Percentiles rank a stretch among this genome's conserved stretches.
Evolutionary conservation across 192 early-diverging fungal genomes (phyloP).

Genomic region (Linnemannia exigua): DNA sequence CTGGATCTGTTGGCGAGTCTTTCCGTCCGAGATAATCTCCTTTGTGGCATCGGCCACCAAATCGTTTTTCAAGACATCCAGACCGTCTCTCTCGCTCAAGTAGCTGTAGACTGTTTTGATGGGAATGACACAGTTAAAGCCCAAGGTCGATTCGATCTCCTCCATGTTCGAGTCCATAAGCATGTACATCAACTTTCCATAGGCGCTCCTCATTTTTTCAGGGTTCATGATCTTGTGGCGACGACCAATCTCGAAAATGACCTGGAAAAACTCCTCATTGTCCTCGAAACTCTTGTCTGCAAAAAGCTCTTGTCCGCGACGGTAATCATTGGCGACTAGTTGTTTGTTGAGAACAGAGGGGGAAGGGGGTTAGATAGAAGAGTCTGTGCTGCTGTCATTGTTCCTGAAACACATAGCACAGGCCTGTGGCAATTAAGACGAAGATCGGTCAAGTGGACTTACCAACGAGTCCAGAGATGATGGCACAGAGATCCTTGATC

Average conservation of each 20-base stretch:
- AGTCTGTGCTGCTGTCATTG: not conserved
- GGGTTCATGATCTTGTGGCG: slow-evolving; percentile 95
- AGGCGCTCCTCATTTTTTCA: slow-evolving; percentile 96
- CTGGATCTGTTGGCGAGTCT: slow-evolving; percentile 77
- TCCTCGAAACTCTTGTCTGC: slow-evolving; percentile 74
- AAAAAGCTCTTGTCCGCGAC: slow-evolving; percentile 84
- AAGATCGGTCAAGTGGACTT: not conserved
- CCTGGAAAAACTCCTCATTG: slow-evolving; percentile 85
- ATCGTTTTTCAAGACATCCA: slow-evolving; percentile 85
- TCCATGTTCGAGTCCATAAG: slow-evolving; percentile 80
- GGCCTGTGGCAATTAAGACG: slow-evolving; percentile 37
- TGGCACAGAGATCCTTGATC: slow-evolving; percentile 96
- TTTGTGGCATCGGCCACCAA: slow-evolving; percentile 79
- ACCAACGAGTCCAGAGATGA: slow-evolving; percentile 92
- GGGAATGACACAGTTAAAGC: slow-evolving; percentile 83
- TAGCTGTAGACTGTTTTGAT: slow-evolving; percentile 93
- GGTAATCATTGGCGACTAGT: slow-evolving; percentile 81
- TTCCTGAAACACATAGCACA: not conserved
- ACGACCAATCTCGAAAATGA: slow-evolving; percentile 77
- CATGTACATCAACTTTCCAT: slow-evolving; percentile 97
- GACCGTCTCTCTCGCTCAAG: slow-evolving; percentile 74
- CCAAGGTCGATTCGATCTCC: slow-evolving; percentile 84
- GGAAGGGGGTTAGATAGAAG: not conserved
- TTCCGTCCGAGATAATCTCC: slow-evolving; percentile 79
- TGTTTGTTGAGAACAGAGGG: not conserved